Base-by-base conservation (phyloP, 2,329 filamentous ascomycete genomes). In the Botrytis paeoniae region DNA sequence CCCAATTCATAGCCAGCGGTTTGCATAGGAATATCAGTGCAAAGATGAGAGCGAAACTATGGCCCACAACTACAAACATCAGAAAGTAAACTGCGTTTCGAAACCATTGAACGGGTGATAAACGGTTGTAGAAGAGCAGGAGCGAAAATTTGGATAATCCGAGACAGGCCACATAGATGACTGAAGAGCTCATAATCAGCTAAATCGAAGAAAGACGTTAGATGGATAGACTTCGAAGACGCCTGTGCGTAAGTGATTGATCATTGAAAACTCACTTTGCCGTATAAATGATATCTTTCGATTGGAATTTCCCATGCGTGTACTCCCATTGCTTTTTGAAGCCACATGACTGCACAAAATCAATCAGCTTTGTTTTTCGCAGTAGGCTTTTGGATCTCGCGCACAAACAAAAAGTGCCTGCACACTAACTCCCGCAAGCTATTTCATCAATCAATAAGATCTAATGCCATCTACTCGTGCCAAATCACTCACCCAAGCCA, bases 61-160 rank as follows among this genome's bases (percentile, higher is more conserved):
- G 65, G 32, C 45, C 61, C 18, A 68, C 6, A 25, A 71, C 39
- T 22, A 66, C 20, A 32, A 71, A 59, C 60, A 71, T 68, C 5
- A 65, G 60, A 37, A 71, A 59, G 45, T 71, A 68, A 12, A 59
- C 61, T 0, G 70, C 61, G 9, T 29, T 41, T 22, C 37, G 61
- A 35, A 57, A 71, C 70, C 60, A 71, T 45, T 37, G 29, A 10
- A 71, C 32, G 14, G 70, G 70, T 4, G 60, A 54, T 57, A 71
- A 14, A 7, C 70, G 70, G 10, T 54, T 41, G 61, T 71, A 71
- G 39, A 71, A 71, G 37, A 71, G 43, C 6, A 71, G 39, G 37
- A 71, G 48, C 10, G 69, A 70, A 25, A 70, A 63, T 39, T 70
- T 70, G 22, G 69, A 70, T 29, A 70, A 22, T 16, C 69, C 69